phyloP scores from a whole-genome alignment of 306 rosid species.

The Citrullus mucosospermus region DNA sequence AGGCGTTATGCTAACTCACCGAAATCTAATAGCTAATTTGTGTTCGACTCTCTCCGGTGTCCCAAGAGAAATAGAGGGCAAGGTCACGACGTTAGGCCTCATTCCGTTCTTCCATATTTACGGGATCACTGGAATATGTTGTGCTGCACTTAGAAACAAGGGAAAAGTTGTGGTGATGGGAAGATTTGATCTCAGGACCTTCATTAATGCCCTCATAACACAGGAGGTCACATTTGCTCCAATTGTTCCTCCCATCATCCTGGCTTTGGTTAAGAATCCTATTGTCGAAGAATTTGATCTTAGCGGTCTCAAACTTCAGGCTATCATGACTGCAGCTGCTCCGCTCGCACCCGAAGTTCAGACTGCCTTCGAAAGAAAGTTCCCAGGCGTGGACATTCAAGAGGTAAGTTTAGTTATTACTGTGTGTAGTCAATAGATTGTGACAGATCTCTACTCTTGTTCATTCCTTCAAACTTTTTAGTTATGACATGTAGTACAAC shows the following conservation, averaged over 20 bases:
- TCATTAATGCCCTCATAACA: conserved; percentile 52
- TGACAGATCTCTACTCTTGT: not conserved
- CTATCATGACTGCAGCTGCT: conserved; percentile 85
- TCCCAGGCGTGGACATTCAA: conserved; percentile 65
- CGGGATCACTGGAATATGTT: conserved; percentile 90
- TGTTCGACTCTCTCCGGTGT: conserved; percentile 68
- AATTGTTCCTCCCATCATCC: conserved; percentile 83
- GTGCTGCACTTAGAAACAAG: conserved; percentile 66
- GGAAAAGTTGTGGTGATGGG: conserved; percentile 92
- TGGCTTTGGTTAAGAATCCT: conserved; percentile 69
- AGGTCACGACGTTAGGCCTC: conserved; percentile 59
- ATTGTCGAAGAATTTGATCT: conserved; percentile 73
- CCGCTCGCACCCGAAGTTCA: conserved; percentile 86
- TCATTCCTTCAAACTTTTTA: not conserved
- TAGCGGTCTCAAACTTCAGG: conserved; percentile 62
- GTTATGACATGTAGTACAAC: not conserved
- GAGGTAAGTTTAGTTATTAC: conserved; percentile 30
- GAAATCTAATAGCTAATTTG: conserved; percentile 69
- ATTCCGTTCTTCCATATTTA: conserved; percentile 88
- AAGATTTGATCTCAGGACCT: conserved; percentile 56
- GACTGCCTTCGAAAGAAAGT: conserved; percentile 55
- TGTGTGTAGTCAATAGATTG: not conserved
- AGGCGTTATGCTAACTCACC: conserved; percentile 87
- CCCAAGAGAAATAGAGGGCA: conserved; percentile 45
- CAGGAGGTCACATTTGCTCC: conserved; percentile 83